Evolutionary conservation across 106 monocot species (phyloP).

Genomic region (Acorus gramineus): DNA sequence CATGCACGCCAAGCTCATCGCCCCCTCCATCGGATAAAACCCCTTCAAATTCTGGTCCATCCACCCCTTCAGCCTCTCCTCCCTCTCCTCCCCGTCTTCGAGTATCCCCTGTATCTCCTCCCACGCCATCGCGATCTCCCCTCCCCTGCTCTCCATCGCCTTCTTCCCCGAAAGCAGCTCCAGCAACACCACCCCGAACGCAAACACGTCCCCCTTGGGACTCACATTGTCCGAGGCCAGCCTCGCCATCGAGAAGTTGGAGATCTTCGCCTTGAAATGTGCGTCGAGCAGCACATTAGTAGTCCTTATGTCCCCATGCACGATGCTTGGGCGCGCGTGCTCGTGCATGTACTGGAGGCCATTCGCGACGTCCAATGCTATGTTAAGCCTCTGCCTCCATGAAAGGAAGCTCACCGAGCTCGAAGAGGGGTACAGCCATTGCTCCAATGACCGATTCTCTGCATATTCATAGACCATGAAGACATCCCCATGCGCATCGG

Average conservation of each 20-base stretch:
- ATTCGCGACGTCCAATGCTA: slow-evolving; percentile 41
- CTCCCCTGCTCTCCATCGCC: slow-evolving; percentile 9
- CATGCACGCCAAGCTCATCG: slow-evolving; percentile 20
- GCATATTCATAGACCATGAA: slow-evolving; percentile 38
- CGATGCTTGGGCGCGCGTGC: slow-evolving; percentile 30
- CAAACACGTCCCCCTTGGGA: slow-evolving; percentile 20
- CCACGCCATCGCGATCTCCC: slow-evolving; percentile 5
- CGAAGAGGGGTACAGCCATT: slow-evolving; percentile 27
- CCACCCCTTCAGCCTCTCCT: slow-evolving; percentile 24
- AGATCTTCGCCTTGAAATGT: slow-evolving; percentile 43
- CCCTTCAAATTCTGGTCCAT: slow-evolving; percentile 24
- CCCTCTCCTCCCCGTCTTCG: slow-evolving; percentile 14
- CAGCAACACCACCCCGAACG: slow-evolving; percentile 25
- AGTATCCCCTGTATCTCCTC: slow-evolving; percentile 18
- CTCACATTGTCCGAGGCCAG: slow-evolving; percentile 8
- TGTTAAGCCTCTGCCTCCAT: slow-evolving; percentile 39
- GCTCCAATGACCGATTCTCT: slow-evolving; percentile 40
- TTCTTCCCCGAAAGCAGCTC: slow-evolving; percentile 37
- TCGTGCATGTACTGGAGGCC: slow-evolving; percentile 53
- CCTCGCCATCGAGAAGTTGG: slow-evolving; percentile 33
- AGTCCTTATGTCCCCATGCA: slow-evolving; percentile 30
- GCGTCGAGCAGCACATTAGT: slow-evolving; percentile 31
- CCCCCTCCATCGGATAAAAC: slow-evolving; percentile 19
- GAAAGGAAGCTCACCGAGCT: slow-evolving; percentile 8
- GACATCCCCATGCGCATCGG: slow-evolving; percentile 10